Base-by-base conservation (phyloP, 228 moss, liverwort and hornwort species). In the Sphagnum fallax region DNA sequence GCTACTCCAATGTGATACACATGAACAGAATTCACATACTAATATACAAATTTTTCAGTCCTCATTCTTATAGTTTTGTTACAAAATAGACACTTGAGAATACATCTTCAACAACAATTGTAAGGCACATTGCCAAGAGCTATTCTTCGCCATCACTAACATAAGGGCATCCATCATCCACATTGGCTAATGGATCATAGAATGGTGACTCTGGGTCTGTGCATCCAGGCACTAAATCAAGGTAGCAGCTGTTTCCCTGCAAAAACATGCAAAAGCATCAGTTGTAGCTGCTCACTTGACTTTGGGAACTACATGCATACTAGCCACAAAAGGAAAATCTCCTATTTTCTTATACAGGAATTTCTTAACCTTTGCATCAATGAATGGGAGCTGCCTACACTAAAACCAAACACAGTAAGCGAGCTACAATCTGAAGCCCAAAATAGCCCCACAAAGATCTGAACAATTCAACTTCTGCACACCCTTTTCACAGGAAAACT, bases 221-320 rank as follows among this genome's bases (percentile, higher is more conserved):
- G 63, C 93, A 97, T 16, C 97, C 93, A 59, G 75, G 85, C 47
- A 91, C 93, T 8, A 90, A 81, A 67, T 97, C 91, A 53, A 97
- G 78, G 2, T 97, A 93, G 67, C 97, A 93, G 50, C 89, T 83
- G 76, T 93, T 84, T 69, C 97, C 97, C 93, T 97, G 93, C 81
- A 65, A 32, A 68, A 13, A 70, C 8, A 11, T 16, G 64, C 16
- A 12, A 5, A 49, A 12, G 14, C 47, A 74, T 52, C 60, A 62
- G 62, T 9, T 49, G 14, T 67, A 6, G 70, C 47, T 64, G 47
- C 32, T 32, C 3, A 0, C 32, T 32, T 32, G 32, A 15, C 12
- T 60, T 60, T 11, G 12, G 59, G 15, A 11, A 11, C 15, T 15
- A 60, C 12, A 60, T 60, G 59, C 11, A 60, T 11, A 60, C 15